Conservation (phyloP, 2,329 filamentous ascomycete species). For the Fusarium armeniacum region DNA sequence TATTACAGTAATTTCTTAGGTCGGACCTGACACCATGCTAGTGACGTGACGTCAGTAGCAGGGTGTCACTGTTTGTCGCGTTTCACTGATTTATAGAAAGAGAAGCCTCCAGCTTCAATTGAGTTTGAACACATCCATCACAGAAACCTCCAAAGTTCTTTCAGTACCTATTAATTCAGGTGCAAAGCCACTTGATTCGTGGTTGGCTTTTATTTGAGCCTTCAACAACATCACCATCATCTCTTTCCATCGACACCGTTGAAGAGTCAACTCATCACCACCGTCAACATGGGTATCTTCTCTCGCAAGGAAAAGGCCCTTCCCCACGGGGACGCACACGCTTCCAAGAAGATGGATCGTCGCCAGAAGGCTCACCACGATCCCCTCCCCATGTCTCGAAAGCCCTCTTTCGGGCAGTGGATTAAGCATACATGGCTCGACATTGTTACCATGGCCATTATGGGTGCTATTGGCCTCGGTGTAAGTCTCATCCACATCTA, state of each 20-base stretch:
- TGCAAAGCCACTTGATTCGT: neutral
- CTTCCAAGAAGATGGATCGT: conserved; percentile 13
- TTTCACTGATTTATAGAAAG: conserved; percentile 33
- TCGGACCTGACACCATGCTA: conserved; percentile 15
- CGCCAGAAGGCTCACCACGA: conserved; percentile 32
- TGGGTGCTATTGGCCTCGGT: conserved; percentile 76
- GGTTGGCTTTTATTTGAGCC: conserved; percentile 9
- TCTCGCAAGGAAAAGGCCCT: conserved; percentile 29
- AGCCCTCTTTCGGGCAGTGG: conserved; percentile 78
- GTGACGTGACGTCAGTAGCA: conserved; percentile 35
- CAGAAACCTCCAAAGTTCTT: conserved; percentile 22
- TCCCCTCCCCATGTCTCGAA: conserved; percentile 58
- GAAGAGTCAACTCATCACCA: neutral
- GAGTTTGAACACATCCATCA: neutral
- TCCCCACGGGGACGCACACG: conserved; percentile 23
- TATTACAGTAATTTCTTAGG: conserved; percentile 1
- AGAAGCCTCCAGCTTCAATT: conserved; percentile 6
- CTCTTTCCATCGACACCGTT: neutral
- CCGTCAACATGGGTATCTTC: conserved; percentile 37
- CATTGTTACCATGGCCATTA: conserved; percentile 74
- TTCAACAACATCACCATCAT: neutral
- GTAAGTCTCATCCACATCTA: conserved; percentile 59
- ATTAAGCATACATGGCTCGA: conserved; percentile 76
- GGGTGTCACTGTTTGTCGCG: conserved; percentile 8
- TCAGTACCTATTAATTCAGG: neutral